These are phyloP conservation scores for Trichoderma simmonsii DNA, from an alignment of 2,329 filamentous ascomycete species.

Conservation along the genomic window DNA sequence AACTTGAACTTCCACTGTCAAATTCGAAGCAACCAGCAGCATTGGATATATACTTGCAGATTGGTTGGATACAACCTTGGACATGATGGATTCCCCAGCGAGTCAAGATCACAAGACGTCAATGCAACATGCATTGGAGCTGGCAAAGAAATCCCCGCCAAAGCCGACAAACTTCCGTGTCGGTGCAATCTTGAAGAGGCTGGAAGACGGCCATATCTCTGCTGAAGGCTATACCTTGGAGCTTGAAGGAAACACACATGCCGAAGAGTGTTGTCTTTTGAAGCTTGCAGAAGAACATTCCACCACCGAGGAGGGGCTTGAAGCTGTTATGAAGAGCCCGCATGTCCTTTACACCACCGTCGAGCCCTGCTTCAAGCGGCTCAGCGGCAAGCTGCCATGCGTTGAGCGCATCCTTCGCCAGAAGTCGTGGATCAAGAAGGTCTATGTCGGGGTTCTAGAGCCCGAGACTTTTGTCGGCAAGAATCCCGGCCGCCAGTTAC, in stretches of 20 bases:
- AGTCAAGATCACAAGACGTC: slow-evolving; percentile 44
- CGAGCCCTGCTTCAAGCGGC: slow-evolving; percentile 73
- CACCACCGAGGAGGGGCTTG: slow-evolving; percentile 54
- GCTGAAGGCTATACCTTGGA: slow-evolving; percentile 89
- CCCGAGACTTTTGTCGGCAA: slow-evolving; percentile 85
- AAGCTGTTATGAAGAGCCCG: slow-evolving; percentile 33
- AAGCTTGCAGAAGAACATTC: slow-evolving; percentile 59
- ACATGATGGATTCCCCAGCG: slow-evolving; percentile 25
- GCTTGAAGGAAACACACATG: slow-evolving; percentile 88
- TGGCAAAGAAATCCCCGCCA: slow-evolving; percentile 76
- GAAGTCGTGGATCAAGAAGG: slow-evolving; percentile 62
- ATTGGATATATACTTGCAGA: not conserved
- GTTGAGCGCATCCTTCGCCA: slow-evolving; percentile 72
- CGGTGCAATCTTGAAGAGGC: slow-evolving; percentile 77
- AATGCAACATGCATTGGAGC: slow-evolving; percentile 70
- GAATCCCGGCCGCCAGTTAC: slow-evolving; percentile 68
- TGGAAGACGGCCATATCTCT: slow-evolving; percentile 56
- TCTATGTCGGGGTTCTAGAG: slow-evolving; percentile 86
- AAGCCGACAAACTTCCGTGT: slow-evolving; percentile 92
- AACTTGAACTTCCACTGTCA: not conserved
- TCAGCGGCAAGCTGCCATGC: slow-evolving; percentile 74
- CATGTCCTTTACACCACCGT: slow-evolving; percentile 82
- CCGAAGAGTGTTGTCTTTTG: slow-evolving; percentile 85
- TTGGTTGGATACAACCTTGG: not conserved
- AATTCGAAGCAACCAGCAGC: not conserved